phyloP scores from a whole-genome alignment of 1,139 yeast genomes.

The Entelexis sorbosivorans region DNA sequence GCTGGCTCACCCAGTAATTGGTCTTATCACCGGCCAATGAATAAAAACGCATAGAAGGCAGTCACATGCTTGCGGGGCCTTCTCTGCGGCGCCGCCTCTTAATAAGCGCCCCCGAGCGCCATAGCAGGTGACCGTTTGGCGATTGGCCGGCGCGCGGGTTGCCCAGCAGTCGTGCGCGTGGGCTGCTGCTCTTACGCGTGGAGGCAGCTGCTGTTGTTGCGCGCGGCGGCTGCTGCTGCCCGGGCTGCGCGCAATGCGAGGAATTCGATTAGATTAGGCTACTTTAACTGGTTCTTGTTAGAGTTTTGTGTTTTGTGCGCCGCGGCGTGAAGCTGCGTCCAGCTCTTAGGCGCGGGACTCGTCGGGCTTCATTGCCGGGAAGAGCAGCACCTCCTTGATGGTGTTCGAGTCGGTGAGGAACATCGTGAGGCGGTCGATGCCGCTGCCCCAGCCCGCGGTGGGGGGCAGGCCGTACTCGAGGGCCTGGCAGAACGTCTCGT shows the following conservation, averaged over 20 bases:
- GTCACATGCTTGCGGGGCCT: not conserved
- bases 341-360: conserved; percentile 15
- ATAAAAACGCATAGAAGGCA: not conserved
- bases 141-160: no score
- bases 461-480: conserved; percentile 98
- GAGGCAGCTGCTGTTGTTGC: no score
- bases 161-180: no score
- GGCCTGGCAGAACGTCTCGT: conserved; percentile 95
- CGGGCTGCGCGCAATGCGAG: no score
- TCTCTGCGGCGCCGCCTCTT: not conserved
- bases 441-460: conserved; percentile 99
- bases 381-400: conserved; percentile 91
- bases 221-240: no score
- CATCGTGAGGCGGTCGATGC: conserved; percentile 97
- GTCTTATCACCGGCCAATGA: conserved; percentile 1
- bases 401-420: conserved; percentile 93
- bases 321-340: no score
- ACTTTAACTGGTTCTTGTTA: no score
- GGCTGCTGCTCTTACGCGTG: no score
- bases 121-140: not conserved
- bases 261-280: no score
- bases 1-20: no score
- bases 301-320: no score
- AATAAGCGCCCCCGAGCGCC: not conserved
- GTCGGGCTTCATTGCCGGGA: conserved; percentile 98